Conservation (phyloP, 148 eudicot genomes). For the Pharnaceum exiguum region DNA sequence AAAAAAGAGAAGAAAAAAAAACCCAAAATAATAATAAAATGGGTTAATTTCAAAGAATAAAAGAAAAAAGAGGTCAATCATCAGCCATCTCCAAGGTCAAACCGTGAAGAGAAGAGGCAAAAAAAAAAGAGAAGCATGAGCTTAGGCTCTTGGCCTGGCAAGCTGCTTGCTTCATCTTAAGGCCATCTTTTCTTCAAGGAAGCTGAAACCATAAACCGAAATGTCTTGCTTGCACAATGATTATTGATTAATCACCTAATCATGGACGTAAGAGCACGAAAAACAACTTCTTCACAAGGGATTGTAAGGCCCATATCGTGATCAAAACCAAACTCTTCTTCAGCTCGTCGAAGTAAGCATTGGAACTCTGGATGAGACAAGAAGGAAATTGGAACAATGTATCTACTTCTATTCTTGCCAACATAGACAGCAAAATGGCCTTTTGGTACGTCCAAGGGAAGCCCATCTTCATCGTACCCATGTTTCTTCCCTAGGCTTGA, state of each 20-base stretch:
- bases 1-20: too few species aligned
- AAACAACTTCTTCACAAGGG: conserved; percentile 85
- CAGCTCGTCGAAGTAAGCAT: conserved; percentile 60
- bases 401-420: conserved; percentile 66
- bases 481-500: conserved; percentile 71
- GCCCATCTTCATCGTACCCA: conserved; percentile 43
- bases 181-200: conserved; percentile 26
- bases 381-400: conserved; percentile 75
- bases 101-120: conserved; percentile 20
- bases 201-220: conserved; percentile 9
- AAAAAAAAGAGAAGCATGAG: conserved; percentile 35
- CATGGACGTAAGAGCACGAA: conserved; percentile 66
- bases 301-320: conserved; percentile 82
- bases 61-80: conserved; percentile 22
- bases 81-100: conserved; percentile 18
- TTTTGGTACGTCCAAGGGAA: conserved; percentile 77
- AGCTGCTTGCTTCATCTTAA: conserved; percentile 27
- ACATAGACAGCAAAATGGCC: conserved; percentile 90
- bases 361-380: conserved; percentile 69
- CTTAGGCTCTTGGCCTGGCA: conserved; percentile 1
- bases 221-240: neutral
- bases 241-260: conserved; percentile 38
- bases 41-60: conserved; percentile 23
- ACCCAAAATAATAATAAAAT: conserved; percentile 10
- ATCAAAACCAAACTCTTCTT: conserved; percentile 84